Percentiles rank a stretch among this genome's conserved stretches.
Evolutionary conservation across 345 rosid species (phyloP).

Genomic region (Eucalyptus regnans): DNA sequence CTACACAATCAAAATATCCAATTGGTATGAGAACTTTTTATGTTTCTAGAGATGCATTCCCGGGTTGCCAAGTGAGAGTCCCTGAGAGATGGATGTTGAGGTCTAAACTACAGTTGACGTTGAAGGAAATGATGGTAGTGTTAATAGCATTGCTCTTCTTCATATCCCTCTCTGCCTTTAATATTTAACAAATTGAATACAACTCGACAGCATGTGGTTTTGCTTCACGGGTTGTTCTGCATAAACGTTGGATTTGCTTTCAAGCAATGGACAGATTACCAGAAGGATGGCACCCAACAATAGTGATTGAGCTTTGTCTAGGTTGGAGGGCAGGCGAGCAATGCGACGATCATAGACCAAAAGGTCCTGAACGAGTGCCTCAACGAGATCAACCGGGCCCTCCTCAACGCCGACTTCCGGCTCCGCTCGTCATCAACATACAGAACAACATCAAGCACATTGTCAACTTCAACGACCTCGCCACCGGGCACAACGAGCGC

Average conservation of each 20-base stretch:
- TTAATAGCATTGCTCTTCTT: not conserved
- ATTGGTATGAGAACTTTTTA: no score
- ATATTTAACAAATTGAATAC: not conserved
- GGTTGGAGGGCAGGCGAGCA: constrained; percentile 55
- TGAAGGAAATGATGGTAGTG: not conserved
- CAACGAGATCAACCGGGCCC: constrained; percentile 84
- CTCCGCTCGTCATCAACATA: constrained; percentile 82
- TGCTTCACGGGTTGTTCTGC: not conserved
- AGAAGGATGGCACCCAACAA: not conserved
- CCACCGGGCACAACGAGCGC: constrained; percentile 91
- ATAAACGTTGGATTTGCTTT: not conserved
- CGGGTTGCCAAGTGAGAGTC: no score
- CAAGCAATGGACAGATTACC: not conserved
- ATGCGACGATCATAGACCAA: constrained; percentile 85
- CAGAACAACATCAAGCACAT: constrained; percentile 71
- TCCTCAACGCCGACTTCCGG: constrained; percentile 72
- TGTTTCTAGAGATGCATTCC: no score
- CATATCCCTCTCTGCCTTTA: not conserved
- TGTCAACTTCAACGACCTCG: constrained; percentile 80
- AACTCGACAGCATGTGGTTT: not conserved
- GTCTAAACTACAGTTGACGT: not conserved
- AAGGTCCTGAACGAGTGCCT: constrained; percentile 73
- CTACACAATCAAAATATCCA: no score
- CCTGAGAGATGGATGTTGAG: not conserved
- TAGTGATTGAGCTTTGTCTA: not conserved